These are phyloP conservation scores for Emiliania huxleyi DNA, from an alignment of 78 protist species.

Conservation along the genomic window DNA sequence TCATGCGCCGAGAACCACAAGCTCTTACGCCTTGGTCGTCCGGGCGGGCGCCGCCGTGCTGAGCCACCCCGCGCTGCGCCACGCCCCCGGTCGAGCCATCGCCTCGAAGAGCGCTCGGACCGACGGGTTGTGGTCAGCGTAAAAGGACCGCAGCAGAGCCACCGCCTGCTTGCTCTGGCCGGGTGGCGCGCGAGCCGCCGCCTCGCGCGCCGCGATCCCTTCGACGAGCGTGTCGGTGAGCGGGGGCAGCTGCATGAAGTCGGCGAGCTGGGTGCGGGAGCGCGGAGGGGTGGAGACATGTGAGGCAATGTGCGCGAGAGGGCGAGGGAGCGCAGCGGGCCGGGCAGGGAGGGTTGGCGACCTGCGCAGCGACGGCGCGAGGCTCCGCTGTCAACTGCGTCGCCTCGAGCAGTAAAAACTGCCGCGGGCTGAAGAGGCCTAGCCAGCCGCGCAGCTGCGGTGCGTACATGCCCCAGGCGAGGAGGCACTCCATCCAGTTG, in stretches of 20 bases:
- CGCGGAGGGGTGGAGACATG: too few relatives aligned
- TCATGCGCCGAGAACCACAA: too few relatives aligned
- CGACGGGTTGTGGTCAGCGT: background rate
- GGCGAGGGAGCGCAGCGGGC: too few relatives aligned
- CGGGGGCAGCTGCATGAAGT: background rate
- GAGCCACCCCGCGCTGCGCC: background rate
- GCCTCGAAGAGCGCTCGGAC: background rate
- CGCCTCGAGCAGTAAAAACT: background rate
- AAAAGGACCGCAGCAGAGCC: background rate
- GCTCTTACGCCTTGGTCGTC: too few relatives aligned
- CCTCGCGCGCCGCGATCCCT: background rate
- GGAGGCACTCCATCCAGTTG: background rate
- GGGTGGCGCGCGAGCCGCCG: background rate
- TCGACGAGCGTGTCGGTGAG: background rate
- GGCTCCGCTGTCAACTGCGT: background rate
- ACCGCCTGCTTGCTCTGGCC: background rate
- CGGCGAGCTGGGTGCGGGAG: too few relatives aligned
- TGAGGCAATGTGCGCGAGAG: too few relatives aligned
- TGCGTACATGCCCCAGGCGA: background rate
- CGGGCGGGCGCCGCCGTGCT: too few relatives aligned
- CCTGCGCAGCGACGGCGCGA: background rate
- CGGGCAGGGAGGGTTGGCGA: too few relatives aligned
- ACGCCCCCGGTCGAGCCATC: background rate
- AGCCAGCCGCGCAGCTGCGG: conserved; percentile 25
- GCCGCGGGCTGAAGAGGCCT: background rate